Percentiles rank a stretch among this genome's conserved stretches.
phyloP scores from a whole-genome alignment of 176 grass and related monocot species.

The Metroxylon sagu region DNA sequence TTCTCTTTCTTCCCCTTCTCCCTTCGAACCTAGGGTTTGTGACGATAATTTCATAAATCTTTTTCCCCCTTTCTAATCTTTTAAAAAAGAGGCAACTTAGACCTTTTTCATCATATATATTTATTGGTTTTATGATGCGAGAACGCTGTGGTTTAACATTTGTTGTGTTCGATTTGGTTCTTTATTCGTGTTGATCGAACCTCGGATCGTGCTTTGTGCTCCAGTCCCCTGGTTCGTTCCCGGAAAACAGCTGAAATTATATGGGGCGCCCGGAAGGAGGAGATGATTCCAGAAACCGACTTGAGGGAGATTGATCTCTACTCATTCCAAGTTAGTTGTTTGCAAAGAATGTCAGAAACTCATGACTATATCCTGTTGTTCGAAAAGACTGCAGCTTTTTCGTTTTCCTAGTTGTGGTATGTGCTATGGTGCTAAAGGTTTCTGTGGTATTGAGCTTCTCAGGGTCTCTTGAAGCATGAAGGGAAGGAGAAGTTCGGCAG shows the following conservation, averaged over 20 bases:
- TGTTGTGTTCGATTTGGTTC: too few relatives aligned
- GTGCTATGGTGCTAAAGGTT: background rate
- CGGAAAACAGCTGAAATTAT: conserved; percentile 88
- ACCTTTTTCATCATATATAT: too few relatives aligned
- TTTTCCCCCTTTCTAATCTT: too few relatives aligned
- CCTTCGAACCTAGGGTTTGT: too few relatives aligned
- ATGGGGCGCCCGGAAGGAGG: conserved; percentile 39
- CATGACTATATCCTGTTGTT: too few relatives aligned
- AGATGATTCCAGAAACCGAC: conserved; percentile 58
- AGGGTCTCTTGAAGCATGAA: conserved; percentile 83
- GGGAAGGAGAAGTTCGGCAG: conserved; percentile 65
- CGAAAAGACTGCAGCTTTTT: background rate
- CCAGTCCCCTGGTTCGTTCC: conserved; percentile 59
- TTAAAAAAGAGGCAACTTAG: too few relatives aligned
- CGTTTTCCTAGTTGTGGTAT: background rate
- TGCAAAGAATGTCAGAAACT: too few relatives aligned
- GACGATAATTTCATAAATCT: too few relatives aligned
- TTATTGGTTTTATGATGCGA: too few relatives aligned
- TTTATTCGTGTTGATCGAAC: too few relatives aligned
- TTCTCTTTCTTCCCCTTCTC: background rate
- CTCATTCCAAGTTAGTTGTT: conserved; percentile 58
- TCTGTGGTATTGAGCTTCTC: background rate
- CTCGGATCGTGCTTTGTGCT: background rate
- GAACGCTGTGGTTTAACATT: too few relatives aligned
- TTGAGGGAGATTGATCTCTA: conserved; percentile 95